phyloP scores from a whole-genome alignment of 176 grass and related monocot species.

The Ampelocalamus luodianensis region DNA sequence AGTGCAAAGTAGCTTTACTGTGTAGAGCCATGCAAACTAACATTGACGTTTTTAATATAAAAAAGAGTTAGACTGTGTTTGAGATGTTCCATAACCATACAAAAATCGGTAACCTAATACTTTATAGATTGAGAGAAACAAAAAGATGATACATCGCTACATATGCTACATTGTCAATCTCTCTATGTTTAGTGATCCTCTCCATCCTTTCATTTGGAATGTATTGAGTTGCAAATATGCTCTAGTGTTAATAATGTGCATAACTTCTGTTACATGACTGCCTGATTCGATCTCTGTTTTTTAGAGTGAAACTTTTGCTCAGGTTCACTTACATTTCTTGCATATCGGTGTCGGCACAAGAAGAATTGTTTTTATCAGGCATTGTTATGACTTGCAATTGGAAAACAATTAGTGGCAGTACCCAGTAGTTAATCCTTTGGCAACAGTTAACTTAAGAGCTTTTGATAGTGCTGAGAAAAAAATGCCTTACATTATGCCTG shows the following conservation, averaged over 20 bases:
- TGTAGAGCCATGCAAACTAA: background rate
- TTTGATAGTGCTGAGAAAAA: constrained; percentile 1
- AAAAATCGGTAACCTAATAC: background rate
- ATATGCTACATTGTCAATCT: background rate
- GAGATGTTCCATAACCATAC: background rate
- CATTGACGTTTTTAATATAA: background rate
- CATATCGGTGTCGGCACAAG: background rate
- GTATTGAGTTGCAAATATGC: background rate
- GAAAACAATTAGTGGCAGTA: background rate
- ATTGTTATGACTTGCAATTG: background rate
- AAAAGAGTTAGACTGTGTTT: background rate
- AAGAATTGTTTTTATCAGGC: background rate
- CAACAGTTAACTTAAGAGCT: background rate
- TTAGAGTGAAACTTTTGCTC: background rate
- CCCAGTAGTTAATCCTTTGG: background rate
- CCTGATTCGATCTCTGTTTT: background rate
- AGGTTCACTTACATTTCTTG: constrained; percentile 6
- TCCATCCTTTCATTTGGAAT: background rate
- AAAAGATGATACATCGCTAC: background rate
- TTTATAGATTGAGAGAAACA: background rate
- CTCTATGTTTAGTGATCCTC: background rate
- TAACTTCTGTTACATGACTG: background rate
- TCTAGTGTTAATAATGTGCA: background rate
- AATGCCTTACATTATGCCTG: background rate
- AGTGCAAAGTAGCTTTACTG: constrained; percentile 21